These are phyloP conservation scores for Thalia dealbata DNA, from an alignment of 176 grass and related monocot species.

Conservation along the genomic window DNA sequence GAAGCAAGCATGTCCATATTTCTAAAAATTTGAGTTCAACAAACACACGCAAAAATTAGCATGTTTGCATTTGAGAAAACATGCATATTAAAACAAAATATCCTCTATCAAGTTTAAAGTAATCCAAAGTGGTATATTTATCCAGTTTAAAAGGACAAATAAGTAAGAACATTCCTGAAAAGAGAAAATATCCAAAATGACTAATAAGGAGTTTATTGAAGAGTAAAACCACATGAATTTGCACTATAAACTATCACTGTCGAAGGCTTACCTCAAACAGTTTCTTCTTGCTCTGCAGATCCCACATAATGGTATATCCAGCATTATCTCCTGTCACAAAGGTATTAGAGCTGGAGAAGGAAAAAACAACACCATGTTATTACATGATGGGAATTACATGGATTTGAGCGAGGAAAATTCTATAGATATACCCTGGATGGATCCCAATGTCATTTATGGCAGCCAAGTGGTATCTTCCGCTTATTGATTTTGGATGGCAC, in stretches of 20 bases:
- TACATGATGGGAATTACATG: not conserved
- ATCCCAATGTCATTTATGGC: constrained; percentile 44
- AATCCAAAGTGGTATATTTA: too few species aligned
- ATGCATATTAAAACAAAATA: too few species aligned
- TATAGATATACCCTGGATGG: constrained; percentile 44
- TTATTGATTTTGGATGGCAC: constrained; percentile 62
- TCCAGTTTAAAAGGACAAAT: too few species aligned
- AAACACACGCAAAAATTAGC: too few species aligned
- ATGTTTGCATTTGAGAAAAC: too few species aligned
- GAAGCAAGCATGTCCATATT: too few species aligned
- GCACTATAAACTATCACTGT: not conserved
- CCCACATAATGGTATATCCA: constrained; percentile 47
- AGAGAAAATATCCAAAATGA: not conserved
- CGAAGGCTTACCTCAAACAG: constrained; percentile 38
- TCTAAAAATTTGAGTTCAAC: too few species aligned
- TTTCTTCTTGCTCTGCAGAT: constrained; percentile 51
- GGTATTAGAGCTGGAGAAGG: constrained; percentile 34
- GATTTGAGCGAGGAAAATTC: constrained; percentile 16
- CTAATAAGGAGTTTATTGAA: not conserved
- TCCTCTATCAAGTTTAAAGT: too few species aligned
- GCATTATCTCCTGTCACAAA: constrained; percentile 69
- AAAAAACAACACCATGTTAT: not conserved
- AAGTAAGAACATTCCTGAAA: not conserved
- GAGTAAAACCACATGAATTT: not conserved
- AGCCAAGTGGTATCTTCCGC: constrained; percentile 41